Base-by-base conservation (phyloP, 345 rosid species). In the Eucalyptus globulus region DNA sequence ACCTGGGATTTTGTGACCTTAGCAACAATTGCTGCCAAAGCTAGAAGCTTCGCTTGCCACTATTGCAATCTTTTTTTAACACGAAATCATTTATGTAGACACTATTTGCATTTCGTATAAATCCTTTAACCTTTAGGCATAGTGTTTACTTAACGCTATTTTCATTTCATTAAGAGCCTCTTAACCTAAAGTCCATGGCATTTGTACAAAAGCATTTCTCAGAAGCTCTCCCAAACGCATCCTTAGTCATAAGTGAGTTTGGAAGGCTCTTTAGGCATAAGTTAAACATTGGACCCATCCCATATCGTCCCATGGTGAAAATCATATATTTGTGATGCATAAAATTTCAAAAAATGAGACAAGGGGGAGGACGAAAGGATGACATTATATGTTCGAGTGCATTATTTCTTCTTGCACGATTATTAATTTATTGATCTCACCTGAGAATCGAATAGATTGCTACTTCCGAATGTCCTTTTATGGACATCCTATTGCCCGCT, bases 161-260 rank as follows among this genome's bases (percentile, higher is more conserved):
- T n/a, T 0, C 34, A 65, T 65, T 65, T 65, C 19, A 65, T 65
- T 2, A 65, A 65, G 15, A n/a, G 9, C 19, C 19, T 3, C 3
- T 65, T 65, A 29, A 65, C 34, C 37, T 29, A 65, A 65, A n/a
- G 19, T 14, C 37, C 72, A 2, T 2, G 0, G 19, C 72, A 65
- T 65, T n/a, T 65, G 3, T 14, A 3, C 3, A 65, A 29, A 65
- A 7, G 19, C 19, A 7, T 65, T 65, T 65, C 19, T 65, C 6
- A 2, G 2, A 65, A 29, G 11, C 37, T 65, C 72, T n/a, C 3
- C 19, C 76, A n/a, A 65, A 65, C 0, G 5, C 21, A 1, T 15
- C 1, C 34, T 62, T 29, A 14, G 31, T 67, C 80, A 8, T 31
- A 4, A n/a, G 11, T n/a, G 2, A n/a, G 31, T 60, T 65, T n/a